Base-by-base conservation (phyloP, 23 red algal species). In the Agarophyton chilense region DNA sequence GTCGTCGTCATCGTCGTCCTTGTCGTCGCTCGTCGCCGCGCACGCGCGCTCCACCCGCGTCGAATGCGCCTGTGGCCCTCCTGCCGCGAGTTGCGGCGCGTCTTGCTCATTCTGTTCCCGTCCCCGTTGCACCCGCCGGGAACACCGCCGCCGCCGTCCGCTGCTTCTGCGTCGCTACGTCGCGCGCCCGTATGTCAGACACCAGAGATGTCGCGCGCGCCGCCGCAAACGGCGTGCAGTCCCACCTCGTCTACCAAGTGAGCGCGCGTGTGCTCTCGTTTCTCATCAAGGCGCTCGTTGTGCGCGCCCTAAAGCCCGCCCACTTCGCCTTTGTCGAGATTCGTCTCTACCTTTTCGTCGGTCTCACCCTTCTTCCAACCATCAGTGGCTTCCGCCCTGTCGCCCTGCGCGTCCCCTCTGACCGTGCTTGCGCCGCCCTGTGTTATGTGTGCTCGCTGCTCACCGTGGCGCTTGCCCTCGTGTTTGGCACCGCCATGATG, bases 321-420 rank as follows among this genome's bases (percentile, higher is more conserved):
- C 73, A 73, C 25, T 82, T 94, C 32, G 92, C 91, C 42, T 98
- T 87, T 41, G 72, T 82, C 9, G 91, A 98, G 44, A 90, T 94
- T 52, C 78, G 89, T 2, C 64, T 98, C 47, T 50, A 63, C 49
- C 71, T 98, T 46, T 65, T 94, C 43, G 57, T 94, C 29, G 58
- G 90, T 6, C 21, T 94, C 9, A 84, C 82, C 17, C 57, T 94
- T 26, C 86, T 90, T 39, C 90, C 90, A 14, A 84, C 90, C 10
- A 82, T 82, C 5, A 80, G 51, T 52, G 95, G 62, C 10, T 83
- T 94, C 25, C 95, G 95, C 17, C 64, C 61, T 18, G 92, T 98
- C 22, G 83, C 82, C 22, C 47, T 98, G 22, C 90, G 91, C 31
- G 52, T 79, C 6, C 3, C 47, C 24, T 42, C 52, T 1, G 86